Evolutionary conservation across 139 green algal species (phyloP).

Genomic region (Desmodesmus armatus): DNA sequence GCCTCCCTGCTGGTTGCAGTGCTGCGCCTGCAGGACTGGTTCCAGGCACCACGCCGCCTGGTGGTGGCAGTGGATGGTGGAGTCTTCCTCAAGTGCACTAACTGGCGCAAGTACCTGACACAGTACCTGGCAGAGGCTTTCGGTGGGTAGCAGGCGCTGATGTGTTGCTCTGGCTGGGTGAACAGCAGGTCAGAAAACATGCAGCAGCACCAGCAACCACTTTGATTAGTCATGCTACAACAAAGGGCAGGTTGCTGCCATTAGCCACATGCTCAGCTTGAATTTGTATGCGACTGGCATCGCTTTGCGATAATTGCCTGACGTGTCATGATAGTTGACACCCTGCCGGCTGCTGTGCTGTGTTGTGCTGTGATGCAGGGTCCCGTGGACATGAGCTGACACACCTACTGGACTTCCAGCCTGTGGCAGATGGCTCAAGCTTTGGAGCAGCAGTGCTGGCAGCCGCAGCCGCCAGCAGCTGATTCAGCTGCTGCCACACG

Average conservation of each 20-base stretch:
- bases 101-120: slow-evolving; percentile 53
- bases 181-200: too few species aligned
- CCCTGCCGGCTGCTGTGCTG: background rate
- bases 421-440: slow-evolving; percentile 59
- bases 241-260: too few species aligned
- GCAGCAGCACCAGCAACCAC: too few species aligned
- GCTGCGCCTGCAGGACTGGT: slow-evolving; percentile 55
- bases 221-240: too few species aligned
- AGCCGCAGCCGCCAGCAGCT: slow-evolving; percentile 52
- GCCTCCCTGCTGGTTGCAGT: slow-evolving; percentile 69
- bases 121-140: slow-evolving; percentile 33
- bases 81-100: slow-evolving; percentile 64
- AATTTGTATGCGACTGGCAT: too few species aligned
- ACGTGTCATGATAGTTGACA: too few species aligned
- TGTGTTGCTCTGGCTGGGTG: too few species aligned
- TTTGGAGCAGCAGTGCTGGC: slow-evolving; percentile 69
- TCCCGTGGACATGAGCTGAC: slow-evolving; percentile 17
- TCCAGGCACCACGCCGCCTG: slow-evolving; percentile 2
- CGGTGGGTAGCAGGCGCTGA: too few species aligned
- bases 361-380: background rate
- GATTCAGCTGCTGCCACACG: too few species aligned
- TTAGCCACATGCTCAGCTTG: too few species aligned
- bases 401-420: slow-evolving; percentile 36
- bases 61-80: slow-evolving; percentile 71
- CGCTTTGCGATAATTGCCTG: too few species aligned